Base-by-base conservation (phyloP, 345 rosid genomes). In the Eucalyptus decipiens region DNA sequence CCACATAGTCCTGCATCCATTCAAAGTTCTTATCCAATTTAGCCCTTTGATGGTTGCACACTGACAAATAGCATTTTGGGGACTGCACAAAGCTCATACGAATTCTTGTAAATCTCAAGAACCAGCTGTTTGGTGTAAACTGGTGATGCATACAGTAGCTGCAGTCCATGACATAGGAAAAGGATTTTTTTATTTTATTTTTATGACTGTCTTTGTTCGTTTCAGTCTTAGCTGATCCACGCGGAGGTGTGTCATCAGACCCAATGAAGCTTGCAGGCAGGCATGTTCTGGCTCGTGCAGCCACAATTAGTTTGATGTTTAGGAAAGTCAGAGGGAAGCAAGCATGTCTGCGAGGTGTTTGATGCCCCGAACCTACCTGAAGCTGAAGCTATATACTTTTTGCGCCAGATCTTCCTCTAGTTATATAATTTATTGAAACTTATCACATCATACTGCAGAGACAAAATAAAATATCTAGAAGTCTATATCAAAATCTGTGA, bases 381-480 rank as follows among this genome's bases (percentile, higher is more conserved):
- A 21, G 62, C 62, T 56, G 12, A 56, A 56, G 62, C 62, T 23
- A 56, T 97, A 97, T 97, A 97, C 99, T 40, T 85, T 58, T 26
- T 28, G n/a, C 0, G 16, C 14, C 32, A 60, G 8, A 60, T 60
- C 67, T 28, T 60, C 67, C 67, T 60, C 67, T 60, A 3, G 4
- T 60, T 28, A 60, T 12, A 11, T 60, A 60, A 30, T 60, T 60
- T 60, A 60, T 60, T 6, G 32, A 60, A 60, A 11, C 6, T 60
- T 12, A 12, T 26, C 15, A 28, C 15, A 60, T 60, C n/a, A 28
- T 28, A 60, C 16, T 60, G 67, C 67, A 28, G 32, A 60, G 4
- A 28, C 4, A 1, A 26, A 12, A 0, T 60, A 60, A 60, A 60
- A 60, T 60, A 28, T 60, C 32, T 12, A 28, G 6, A 60, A 60